These are phyloP conservation scores for Ceratocystis alfenasii DNA, from an alignment of 2,329 filamentous ascomycete genomes.

Conservation along the genomic window DNA sequence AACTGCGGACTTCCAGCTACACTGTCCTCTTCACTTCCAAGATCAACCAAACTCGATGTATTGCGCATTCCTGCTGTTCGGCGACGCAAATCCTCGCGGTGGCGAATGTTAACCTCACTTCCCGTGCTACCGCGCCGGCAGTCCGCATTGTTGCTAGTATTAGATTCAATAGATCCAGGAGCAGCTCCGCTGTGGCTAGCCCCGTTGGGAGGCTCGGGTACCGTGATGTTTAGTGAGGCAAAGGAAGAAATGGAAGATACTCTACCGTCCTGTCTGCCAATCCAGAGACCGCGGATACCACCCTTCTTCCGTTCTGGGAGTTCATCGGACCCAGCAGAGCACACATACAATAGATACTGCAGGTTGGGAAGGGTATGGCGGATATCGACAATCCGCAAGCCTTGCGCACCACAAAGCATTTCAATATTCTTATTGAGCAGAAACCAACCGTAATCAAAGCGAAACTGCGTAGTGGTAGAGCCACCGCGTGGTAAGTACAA, in stretches of 20 bases:
- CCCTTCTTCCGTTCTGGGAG: conserved; percentile 50
- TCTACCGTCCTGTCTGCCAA: conserved; percentile 27
- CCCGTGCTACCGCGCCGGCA: conserved; percentile 35
- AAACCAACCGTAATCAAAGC: conserved; percentile 94
- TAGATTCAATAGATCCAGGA: conserved; percentile 23
- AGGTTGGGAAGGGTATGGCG: conserved; percentile 86
- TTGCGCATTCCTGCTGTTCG: conserved; percentile 27
- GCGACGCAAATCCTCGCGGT: conserved; percentile 33
- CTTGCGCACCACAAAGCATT: conserved; percentile 49
- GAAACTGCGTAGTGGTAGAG: conserved; percentile 61
- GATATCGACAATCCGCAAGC: conserved; percentile 73
- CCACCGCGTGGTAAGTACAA: conserved; percentile 54
- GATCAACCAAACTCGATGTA: conserved; percentile 20
- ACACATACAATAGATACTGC: conserved; percentile 82
- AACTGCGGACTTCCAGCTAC: conserved; percentile 24
- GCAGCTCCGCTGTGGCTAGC: neutral
- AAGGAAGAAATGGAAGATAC: neutral
- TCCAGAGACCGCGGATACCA: conserved; percentile 47
- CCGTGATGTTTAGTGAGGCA: conserved; percentile 1
- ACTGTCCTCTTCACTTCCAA: conserved; percentile 23
- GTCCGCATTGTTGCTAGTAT: neutral
- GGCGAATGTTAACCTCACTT: conserved; percentile 33
- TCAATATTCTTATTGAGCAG: conserved; percentile 95
- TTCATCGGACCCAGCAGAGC: conserved; percentile 62
- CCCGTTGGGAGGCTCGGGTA: neutral